These are phyloP conservation scores for Metschnikowia reukaufii DNA, from an alignment of 805 yeast species.

Conservation along the genomic window DNA sequence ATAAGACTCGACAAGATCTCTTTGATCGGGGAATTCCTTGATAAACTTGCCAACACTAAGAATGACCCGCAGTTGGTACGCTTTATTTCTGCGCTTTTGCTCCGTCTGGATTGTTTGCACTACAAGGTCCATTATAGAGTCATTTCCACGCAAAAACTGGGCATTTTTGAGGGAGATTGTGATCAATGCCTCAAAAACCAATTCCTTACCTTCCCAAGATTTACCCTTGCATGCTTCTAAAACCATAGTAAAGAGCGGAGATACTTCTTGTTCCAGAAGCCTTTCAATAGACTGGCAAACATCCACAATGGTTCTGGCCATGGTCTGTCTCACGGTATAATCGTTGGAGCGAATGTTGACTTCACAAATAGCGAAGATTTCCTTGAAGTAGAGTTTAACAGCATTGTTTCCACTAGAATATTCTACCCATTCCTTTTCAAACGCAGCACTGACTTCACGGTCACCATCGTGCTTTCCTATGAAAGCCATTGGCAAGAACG, in stretches of 20 bases:
- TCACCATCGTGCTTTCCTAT: slow-evolving; percentile 70
- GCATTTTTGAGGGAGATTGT: slow-evolving; percentile 51
- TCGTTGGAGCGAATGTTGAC: slow-evolving; percentile 54
- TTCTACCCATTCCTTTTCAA: slow-evolving; percentile 74
- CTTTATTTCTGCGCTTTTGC: slow-evolving; percentile 62
- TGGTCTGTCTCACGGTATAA: slow-evolving; percentile 64
- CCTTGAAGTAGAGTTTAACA: slow-evolving; percentile 64
- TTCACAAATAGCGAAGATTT: slow-evolving; percentile 57
- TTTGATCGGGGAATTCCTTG: slow-evolving; percentile 33
- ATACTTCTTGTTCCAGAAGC: slow-evolving; percentile 18
- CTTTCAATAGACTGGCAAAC: slow-evolving; percentile 48
- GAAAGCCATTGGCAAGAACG: slow-evolving; percentile 75
- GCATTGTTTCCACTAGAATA: slow-evolving; percentile 71
- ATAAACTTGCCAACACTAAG: slow-evolving; percentile 53
- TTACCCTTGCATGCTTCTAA: slow-evolving; percentile 69
- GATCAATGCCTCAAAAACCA: slow-evolving; percentile 68
- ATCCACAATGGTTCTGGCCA: slow-evolving; percentile 65
- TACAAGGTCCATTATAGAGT: slow-evolving; percentile 34
- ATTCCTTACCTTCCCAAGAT: slow-evolving; percentile 87
- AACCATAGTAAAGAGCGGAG: slow-evolving; percentile 49
- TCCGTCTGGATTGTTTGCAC: slow-evolving; percentile 54
- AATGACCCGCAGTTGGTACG: slow-evolving; percentile 59
- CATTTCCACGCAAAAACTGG: slow-evolving; percentile 27
- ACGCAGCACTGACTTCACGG: slow-evolving; percentile 45
- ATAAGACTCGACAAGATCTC: slow-evolving; percentile 39